A percentile compares a stretch with the other conserved stretches of the same genome.
Conservation (phyloP, 768 basidiomycete genomes). For the Mycena albidolilacea region DNA sequence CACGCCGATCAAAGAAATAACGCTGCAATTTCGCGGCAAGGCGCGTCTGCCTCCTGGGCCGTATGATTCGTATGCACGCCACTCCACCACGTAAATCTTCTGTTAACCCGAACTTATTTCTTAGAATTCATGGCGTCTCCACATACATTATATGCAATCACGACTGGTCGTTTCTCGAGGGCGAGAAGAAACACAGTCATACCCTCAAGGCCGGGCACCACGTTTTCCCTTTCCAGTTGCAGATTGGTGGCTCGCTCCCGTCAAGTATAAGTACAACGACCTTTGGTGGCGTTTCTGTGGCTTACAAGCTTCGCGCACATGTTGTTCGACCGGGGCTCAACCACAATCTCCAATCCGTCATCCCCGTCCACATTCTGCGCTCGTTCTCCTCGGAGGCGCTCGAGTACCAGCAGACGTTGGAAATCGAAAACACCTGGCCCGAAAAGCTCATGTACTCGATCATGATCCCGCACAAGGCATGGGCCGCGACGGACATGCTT, state of each 20-base stretch:
- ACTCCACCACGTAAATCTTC: not conserved
- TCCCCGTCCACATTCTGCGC: slow-evolving; percentile 78
- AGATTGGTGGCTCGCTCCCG: slow-evolving; percentile 88
- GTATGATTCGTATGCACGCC: slow-evolving; percentile 69
- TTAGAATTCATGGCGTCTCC: slow-evolving; percentile 57
- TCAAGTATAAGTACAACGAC: slow-evolving; percentile 75
- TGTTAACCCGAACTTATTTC: not conserved
- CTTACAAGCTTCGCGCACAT: slow-evolving; percentile 92
- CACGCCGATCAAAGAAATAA: slow-evolving; percentile 88
- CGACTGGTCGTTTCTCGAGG: slow-evolving; percentile 95
- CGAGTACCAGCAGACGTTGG: slow-evolving; percentile 96
- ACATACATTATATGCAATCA: slow-evolving; percentile 82
- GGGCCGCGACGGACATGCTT: slow-evolving; percentile 90
- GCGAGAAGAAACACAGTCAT: slow-evolving; percentile 81
- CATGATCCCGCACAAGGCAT: slow-evolving; percentile 95
- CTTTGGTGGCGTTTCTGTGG: slow-evolving; percentile 74
- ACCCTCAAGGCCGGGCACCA: slow-evolving; percentile 98
- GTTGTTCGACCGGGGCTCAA: slow-evolving; percentile 85
- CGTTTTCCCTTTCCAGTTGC: slow-evolving; percentile 91
- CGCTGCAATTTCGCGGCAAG: slow-evolving; percentile 88
- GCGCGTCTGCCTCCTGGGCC: slow-evolving; percentile 75
- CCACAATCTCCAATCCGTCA: slow-evolving; percentile 73
- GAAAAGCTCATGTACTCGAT: slow-evolving; percentile 97
- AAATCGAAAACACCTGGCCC: slow-evolving; percentile 98
- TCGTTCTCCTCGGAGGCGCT: slow-evolving; percentile 86